Evolutionary conservation across 495 filamentous ascomycete species (phyloP), one percentile per base, ranked within the genome.

Genomic region (Thermothielavioides terrestris): DNA sequence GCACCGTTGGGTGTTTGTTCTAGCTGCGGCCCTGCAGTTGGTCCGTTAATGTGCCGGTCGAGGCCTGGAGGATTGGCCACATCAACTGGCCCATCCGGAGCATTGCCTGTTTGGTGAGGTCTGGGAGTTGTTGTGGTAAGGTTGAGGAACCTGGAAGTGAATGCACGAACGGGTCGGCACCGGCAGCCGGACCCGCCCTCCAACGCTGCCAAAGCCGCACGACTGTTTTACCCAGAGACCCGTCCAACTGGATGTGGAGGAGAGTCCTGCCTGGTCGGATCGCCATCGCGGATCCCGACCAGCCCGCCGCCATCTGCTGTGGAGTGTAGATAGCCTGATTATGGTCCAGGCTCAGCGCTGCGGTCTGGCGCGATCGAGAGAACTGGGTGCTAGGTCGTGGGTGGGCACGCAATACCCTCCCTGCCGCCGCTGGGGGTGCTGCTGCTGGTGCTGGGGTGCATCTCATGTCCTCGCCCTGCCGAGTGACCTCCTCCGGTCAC

Each of bases 191-290:
- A 28, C 50, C 44, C 42, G 41, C 22, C 34, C 21, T 5, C 11
- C 22, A 32, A 40, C n/a, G 23, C 18, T 44, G 20, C 46, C 23
- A 38, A 47, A n/a, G n/a, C 46, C 58, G 44, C 52, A 53, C 52
- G 32, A 55, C 49, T 61, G 49, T 53, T 61, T 55, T 61, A 58
- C 22, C 58, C 55, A 55, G 30, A 37, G 17, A 27, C 46, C 41
- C 22, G 31, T 23, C 44, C 35, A 53, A 44, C 32, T 54, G 50
- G 52, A 18, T 34, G 45, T 30, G 36, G 38, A 49, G 27, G 30
- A 12, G 15, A 6, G 3, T 40, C 32, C 36, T 48, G 43, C 48
- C 55, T 44, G 52, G 31, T 34, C 55, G 51, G 55, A 52, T 52
- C 48, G 27, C 23, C 50, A 53, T 34, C 32, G 48, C 48, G 40